These are phyloP conservation scores for Pulveroboletus sp. DNA, from an alignment of 768 basidiomycete species.

Conservation along the genomic window DNA sequence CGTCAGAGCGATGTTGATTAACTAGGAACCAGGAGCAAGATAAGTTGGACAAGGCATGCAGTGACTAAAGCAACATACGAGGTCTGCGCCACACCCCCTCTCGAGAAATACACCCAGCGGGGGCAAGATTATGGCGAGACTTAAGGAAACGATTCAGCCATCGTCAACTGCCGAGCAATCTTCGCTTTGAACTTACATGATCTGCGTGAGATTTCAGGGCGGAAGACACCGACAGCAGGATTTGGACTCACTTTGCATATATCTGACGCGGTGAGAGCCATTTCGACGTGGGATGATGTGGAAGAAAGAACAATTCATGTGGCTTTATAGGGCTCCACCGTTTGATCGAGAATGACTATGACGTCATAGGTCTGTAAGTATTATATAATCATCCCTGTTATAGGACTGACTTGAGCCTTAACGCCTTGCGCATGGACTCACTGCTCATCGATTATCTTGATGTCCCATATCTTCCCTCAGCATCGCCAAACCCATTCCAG, in stretches of 20 bases:
- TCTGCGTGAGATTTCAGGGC: constrained; percentile 28
- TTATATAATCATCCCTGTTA: not conserved
- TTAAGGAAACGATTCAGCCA: constrained; percentile 26
- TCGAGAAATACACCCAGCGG: constrained; percentile 88
- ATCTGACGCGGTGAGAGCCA: constrained; percentile 72
- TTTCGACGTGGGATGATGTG: constrained; percentile 26
- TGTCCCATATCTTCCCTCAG: constrained; percentile 35
- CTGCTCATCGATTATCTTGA: constrained; percentile 14
- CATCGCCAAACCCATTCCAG: constrained; percentile 32
- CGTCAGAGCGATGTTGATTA: constrained; percentile 80
- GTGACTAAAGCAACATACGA: constrained; percentile 43
- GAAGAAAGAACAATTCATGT: not conserved
- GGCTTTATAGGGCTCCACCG: constrained; percentile 14
- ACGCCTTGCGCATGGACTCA: constrained; percentile 11
- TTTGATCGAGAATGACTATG: constrained; percentile 13
- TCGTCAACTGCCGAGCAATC: not conserved
- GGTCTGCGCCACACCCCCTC: constrained; percentile 74
- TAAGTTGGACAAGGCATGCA: not conserved
- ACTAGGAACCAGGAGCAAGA: constrained; percentile 19
- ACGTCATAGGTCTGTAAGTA: constrained; percentile 29
- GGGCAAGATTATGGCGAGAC: constrained; percentile 68
- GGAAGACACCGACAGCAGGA: not conserved
- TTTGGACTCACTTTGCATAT: constrained; percentile 67
- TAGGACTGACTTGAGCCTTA: no score
- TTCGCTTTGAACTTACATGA: constrained; percentile 36